Evolutionary conservation across 1,284 basidiomycete species (phyloP).

Genomic region (Athelia sp.): DNA sequence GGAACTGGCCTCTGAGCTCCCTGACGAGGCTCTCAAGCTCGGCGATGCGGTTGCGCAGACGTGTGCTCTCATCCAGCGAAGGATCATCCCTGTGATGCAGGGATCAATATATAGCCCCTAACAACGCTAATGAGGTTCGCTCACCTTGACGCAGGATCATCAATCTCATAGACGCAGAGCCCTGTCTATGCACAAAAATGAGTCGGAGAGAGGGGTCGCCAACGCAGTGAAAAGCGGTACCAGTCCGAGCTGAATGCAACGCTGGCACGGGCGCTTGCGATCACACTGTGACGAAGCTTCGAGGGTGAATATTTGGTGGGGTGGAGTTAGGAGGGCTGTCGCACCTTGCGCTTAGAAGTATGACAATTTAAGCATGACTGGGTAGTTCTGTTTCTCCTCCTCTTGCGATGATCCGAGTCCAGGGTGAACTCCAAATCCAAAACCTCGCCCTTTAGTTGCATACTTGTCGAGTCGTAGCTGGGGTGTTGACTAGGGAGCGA

Average conservation of each 20-base stretch:
- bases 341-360: conserved; percentile 86
- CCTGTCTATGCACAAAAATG: conserved; percentile 55
- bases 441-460: conserved; percentile 60
- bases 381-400: conserved; percentile 83
- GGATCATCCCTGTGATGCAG: conserved; percentile 68
- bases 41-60: conserved; percentile 78
- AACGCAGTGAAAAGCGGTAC: conserved; percentile 32
- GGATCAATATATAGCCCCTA: conserved; percentile 6
- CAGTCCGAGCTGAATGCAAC: conserved; percentile 79
- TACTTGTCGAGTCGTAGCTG: conserved; percentile 33
- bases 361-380: conserved; percentile 89
- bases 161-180: conserved; percentile 88
- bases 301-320: conserved; percentile 6
- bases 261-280: conserved; percentile 78
- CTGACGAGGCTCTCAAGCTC: conserved; percentile 87
- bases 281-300: conserved; percentile 51
- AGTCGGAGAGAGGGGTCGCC: conserved; percentile 9
- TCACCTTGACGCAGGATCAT: conserved; percentile 78
- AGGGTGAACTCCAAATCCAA: conserved; percentile 66
- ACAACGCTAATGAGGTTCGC: conserved; percentile 18
- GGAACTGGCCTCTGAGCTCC: conserved; percentile 60
- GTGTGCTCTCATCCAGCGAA: conserved; percentile 75
- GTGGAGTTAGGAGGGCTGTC: conserved; percentile 16
- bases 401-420: conserved; percentile 66
- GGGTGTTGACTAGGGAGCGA: conserved; percentile 13